A percentile compares a stretch with the other conserved stretches of the same genome.
phyloP scores from a whole-genome alignment of 192 early-diverging fungal genomes.

The Cladochytrium replicatum region DNA sequence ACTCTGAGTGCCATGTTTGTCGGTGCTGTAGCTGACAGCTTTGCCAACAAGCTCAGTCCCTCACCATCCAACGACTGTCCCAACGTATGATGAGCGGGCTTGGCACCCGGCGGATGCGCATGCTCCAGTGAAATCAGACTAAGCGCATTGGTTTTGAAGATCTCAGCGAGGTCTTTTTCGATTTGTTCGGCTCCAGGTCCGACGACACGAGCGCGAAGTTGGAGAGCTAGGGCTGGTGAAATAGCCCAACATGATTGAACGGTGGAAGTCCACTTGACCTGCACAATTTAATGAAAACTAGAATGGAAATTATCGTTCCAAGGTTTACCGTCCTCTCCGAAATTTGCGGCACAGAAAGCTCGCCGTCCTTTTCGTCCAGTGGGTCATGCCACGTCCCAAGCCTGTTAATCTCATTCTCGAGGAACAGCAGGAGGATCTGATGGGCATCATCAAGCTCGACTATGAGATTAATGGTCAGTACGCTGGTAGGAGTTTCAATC shows the following conservation, averaged over 20 bases:
- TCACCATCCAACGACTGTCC: no score
- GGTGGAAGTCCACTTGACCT: constrained; percentile 65
- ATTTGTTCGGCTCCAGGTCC: constrained; percentile 38
- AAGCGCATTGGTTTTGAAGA: no score
- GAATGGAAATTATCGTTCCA: constrained; percentile 15
- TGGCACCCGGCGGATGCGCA: no score
- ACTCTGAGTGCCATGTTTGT: no score
- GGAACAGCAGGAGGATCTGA: constrained; percentile 67
- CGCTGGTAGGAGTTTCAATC: neutral
- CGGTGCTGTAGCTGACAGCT: no score
- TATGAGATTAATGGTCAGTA: constrained; percentile 8
- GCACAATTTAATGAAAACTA: constrained; percentile 12
- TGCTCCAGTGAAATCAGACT: no score
- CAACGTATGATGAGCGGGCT: no score
- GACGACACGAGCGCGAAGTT: constrained; percentile 64
- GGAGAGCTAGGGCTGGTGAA: constrained; percentile 72
- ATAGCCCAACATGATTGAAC: constrained; percentile 76
- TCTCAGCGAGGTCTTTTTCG: constrained; percentile 48
- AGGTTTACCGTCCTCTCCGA: constrained; percentile 16
- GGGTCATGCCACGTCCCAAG: constrained; percentile 79
- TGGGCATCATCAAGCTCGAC: constrained; percentile 26
- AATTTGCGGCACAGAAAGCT: constrained; percentile 15
- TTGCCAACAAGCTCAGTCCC: no score
- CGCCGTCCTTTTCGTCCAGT: constrained; percentile 34
- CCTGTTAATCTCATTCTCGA: constrained; percentile 82